Percentiles rank a stretch among this genome's conserved stretches.
Evolutionary conservation across 306 rosid species (phyloP).

Genomic region (Coriaria nepalensis): DNA sequence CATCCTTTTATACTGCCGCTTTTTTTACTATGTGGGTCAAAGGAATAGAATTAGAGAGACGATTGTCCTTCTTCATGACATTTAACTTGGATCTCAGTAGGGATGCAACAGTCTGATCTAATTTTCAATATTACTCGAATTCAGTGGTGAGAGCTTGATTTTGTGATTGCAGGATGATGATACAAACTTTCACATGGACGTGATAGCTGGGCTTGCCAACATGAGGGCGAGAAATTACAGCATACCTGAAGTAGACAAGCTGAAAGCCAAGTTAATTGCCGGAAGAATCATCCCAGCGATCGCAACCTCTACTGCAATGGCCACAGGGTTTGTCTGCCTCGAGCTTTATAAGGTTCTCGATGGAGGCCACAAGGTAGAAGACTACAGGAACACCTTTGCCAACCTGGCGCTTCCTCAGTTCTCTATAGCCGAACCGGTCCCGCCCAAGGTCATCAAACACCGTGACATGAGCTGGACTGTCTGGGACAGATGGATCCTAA

Average conservation of each 20-base stretch:
- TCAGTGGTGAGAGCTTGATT: no score
- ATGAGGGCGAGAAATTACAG: slow-evolving; percentile 96
- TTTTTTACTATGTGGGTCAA: no score
- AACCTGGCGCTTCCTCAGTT: slow-evolving; percentile 78
- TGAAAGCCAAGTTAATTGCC: slow-evolving; percentile 93
- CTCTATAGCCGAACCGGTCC: slow-evolving; percentile 92
- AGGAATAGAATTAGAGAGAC: no score
- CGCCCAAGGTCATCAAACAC: slow-evolving; percentile 69
- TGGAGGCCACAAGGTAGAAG: slow-evolving; percentile 74
- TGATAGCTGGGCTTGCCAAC: slow-evolving; percentile 94
- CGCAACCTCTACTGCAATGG: slow-evolving; percentile 95
- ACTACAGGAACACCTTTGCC: slow-evolving; percentile 82
- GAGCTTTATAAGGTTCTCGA: slow-evolving; percentile 83
- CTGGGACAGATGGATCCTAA: slow-evolving; percentile 88
- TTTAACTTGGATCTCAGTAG: no score
- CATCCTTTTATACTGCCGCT: no score
- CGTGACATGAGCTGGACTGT: slow-evolving; percentile 80
- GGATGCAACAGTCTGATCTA: no score
- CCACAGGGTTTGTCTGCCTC: slow-evolving; percentile 86
- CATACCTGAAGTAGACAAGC: slow-evolving; percentile 93
- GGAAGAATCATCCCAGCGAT: slow-evolving; percentile 95
- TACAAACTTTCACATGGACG: slow-evolving; percentile 88
- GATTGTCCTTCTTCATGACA: no score
- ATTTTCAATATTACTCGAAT: no score
- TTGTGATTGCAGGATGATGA: slow-evolving; percentile 69